Conservation (phyloP, 768 basidiomycete species). For the Daedaleopsis sinensis region DNA sequence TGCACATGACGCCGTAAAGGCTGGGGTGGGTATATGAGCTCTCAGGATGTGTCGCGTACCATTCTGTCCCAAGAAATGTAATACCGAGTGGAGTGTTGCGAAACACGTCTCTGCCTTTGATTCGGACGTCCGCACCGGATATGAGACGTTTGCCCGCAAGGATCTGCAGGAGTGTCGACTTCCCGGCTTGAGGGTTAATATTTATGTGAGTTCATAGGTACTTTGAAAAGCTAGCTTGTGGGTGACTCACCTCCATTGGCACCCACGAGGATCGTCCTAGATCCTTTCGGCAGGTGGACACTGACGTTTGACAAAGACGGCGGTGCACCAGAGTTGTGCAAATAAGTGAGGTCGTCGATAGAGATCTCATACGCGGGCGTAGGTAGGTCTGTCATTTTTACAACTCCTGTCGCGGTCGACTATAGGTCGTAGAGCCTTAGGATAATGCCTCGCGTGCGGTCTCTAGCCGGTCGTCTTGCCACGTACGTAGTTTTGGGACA, state of each 20-base stretch:
- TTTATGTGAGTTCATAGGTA: not conserved
- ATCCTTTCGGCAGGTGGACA: conserved; percentile 70
- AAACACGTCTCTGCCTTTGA: conserved; percentile 88
- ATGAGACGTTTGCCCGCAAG: conserved; percentile 90
- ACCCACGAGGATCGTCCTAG: conserved; percentile 85
- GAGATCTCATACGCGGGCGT: conserved; percentile 39
- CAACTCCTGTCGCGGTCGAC: too few species aligned
- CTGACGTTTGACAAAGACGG: conserved; percentile 67
- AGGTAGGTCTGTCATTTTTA: conserved; percentile 11
- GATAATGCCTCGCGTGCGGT: too few species aligned
- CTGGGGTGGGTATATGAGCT: not conserved
- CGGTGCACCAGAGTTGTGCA: conserved; percentile 43
- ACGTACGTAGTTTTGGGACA: too few species aligned
- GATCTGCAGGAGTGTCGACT: conserved; percentile 94
- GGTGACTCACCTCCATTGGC: conserved; percentile 83
- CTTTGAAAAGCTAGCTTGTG: not conserved
- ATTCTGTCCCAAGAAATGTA: conserved; percentile 92
- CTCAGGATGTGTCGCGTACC: conserved; percentile 48
- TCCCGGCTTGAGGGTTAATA: conserved; percentile 64
- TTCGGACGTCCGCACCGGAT: conserved; percentile 58
- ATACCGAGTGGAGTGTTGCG: conserved; percentile 81
- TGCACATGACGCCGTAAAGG: not conserved
- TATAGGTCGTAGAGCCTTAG: too few species aligned
- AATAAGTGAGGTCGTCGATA: conserved; percentile 55
- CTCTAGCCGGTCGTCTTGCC: too few species aligned